Conservation (phyloP, 2,329 filamentous ascomycete species). For the Zymoseptoria crescenta region DNA sequence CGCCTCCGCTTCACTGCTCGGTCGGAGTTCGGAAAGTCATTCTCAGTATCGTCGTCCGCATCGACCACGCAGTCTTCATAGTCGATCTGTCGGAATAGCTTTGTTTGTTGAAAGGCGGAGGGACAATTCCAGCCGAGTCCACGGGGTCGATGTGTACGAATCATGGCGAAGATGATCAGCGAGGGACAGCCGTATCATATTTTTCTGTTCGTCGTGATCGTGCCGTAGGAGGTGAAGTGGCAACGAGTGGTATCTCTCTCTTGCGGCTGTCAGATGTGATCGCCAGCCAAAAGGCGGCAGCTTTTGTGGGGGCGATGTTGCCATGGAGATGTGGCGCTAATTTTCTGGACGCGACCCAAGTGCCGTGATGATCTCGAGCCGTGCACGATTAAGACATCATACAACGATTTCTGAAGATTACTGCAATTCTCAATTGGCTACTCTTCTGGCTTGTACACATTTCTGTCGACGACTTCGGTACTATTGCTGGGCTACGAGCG, state of each 20-base stretch:
- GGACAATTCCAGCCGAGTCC: constrained; percentile 25
- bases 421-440: background rate
- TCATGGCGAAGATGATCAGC: constrained; percentile 13
- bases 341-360: background rate
- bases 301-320: background rate
- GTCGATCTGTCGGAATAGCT: constrained; percentile 21
- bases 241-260: background rate
- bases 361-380: background rate
- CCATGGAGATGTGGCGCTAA: background rate
- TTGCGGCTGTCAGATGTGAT: background rate
- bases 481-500: background rate
- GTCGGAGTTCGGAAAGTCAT: constrained; percentile 46
- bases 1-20: constrained; percentile 45
- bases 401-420: background rate
- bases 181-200: background rate
- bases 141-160: constrained; percentile 23
- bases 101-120: constrained; percentile 25
- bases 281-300: background rate
- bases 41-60: constrained; percentile 35
- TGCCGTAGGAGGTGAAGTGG: background rate
- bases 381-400: background rate
- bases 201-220: background rate
- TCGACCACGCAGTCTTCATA: constrained; percentile 17
- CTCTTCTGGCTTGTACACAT: background rate
- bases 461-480: background rate